Base-by-base conservation (phyloP, 2,329 filamentous ascomycete genomes). In the Tolypocladium nubicola region DNA sequence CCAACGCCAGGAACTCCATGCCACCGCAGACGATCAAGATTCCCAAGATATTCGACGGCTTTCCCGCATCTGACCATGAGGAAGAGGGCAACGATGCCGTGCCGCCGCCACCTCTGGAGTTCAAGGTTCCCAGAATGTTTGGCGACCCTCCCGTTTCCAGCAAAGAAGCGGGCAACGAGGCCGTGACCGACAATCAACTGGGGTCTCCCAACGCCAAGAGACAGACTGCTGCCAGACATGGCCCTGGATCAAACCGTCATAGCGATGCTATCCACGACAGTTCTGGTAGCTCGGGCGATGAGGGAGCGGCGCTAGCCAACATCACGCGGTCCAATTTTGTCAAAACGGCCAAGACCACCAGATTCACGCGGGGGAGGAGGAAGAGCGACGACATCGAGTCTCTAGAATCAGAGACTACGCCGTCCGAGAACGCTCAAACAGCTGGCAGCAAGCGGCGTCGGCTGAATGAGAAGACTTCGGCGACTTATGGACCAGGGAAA, bases 251-350 rank as follows among this genome's bases (percentile, higher is more conserved):
- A 33, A 60, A 63, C 56, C 63, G 62, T 26, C 62, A 65, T 50
- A 26, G 56, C 13, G n/a, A 21, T 38, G 13, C 41, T 38, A 19
- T 52, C 37, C 16, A 47, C 40, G 10, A 53, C 37, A 56, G 45
- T 57, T 64, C 59, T 11, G 61, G 64, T 33, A 63, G 65, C 53
- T 70, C 68, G 2, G 65, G 63, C 26, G 64, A 69, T 38, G 64
- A 70, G 26, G 57, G 57, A 33, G 60, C 57, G 38, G 57, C 58
- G n/a, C 60, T 62, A 5, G 70, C 63, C 19, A 60, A 67, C 55
- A 76, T 77, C 33, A 66, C 61, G 41, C 61, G 60, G 10, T 73
- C 70, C n/a, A 58, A 38, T 14, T 77, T 76, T 49, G 30, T 49
- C 2, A 38, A 52, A 23, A 33, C 57, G n/a, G 39, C 47, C 37